Percentiles rank a stretch among this genome's conserved stretches.
Evolutionary conservation across 192 early-diverging fungal genomes (phyloP).

Genomic region (Gonapodya sp.): DNA sequence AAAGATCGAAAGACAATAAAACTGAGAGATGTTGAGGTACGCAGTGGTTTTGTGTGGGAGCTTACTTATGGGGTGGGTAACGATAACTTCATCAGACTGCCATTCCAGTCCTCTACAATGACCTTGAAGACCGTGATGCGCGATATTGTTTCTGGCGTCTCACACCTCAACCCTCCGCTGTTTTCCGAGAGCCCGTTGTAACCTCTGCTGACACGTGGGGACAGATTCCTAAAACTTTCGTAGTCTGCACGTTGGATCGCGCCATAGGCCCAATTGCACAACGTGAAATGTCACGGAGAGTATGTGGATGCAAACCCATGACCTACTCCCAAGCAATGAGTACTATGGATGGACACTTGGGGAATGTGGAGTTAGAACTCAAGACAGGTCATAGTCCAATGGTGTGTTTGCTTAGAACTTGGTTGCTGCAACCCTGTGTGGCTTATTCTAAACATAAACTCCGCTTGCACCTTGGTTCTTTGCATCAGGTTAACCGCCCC

Average conservation of each 20-base stretch:
- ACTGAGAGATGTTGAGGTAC: background rate
- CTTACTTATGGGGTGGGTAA: too few relatives aligned
- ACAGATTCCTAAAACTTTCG: background rate
- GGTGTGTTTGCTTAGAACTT: background rate
- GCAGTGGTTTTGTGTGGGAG: background rate
- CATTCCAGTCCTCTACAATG: constrained; percentile 6
- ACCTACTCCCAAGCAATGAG: background rate
- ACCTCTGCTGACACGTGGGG: background rate
- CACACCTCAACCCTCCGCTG: background rate
- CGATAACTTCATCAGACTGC: too few relatives aligned
- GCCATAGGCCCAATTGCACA: constrained; percentile 2
- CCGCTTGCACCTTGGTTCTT: too few relatives aligned
- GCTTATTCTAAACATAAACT: background rate
- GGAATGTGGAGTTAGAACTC: background rate
- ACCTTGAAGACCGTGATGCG: background rate
- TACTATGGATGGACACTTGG: background rate
- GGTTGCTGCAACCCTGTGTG: background rate
- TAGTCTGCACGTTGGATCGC: background rate
- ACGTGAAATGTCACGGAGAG: background rate
- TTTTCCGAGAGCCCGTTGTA: background rate
- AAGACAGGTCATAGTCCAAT: constrained; percentile 2
- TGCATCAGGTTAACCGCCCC: background rate
- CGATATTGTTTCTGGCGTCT: constrained; percentile 7
- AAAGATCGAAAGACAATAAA: constrained; percentile 1
- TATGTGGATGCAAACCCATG: background rate